Base-by-base conservation (phyloP, 495 filamentous ascomycete genomes). In the Thermochaetoides thermophila region DNA sequence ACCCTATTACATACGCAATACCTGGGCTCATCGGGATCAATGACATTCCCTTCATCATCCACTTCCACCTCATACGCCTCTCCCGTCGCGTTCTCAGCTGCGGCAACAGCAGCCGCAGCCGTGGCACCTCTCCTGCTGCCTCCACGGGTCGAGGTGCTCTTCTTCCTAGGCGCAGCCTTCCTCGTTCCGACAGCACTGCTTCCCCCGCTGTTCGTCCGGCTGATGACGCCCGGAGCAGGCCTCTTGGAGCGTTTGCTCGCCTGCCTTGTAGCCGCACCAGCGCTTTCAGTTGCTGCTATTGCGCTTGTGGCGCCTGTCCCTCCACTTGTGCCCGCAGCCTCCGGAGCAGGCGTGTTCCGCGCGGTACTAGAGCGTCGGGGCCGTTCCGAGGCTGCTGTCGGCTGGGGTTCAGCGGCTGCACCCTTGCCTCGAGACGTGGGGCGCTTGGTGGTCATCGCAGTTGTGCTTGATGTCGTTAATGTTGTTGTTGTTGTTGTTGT, bases 1-100 rank as follows among this genome's bases (percentile, higher is more conserved):
- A 96, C 84, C 35, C 87, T 70, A 37, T 84, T 78, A 55, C 89
- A 97, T 9, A 89, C 52, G 55, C 89, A 97, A 53, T 95, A 97
- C 31, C 75, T 65, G 10, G 82, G 76, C 59, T 95, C 89, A 42
- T 85, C 68, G 4, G 82, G 76, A 55, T 93, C 84, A 45, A 93
- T 84, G 37, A 78, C 63, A 46, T 92, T 85, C 5, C 68, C 73
- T 32, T 71, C 73, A 34, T 75, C 73, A 31, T 71, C 68, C 31
- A 73, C 63, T 34, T 76, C 66, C 5, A 60, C 57, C 37, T 63
- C 64, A n/a, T 55, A 14, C 7, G 11, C 28, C 4, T 40, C 39
- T 17, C 24, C 37, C 4, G 29, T 37, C 11, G 14, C 39, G 10
- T 12, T 23, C 15, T 42, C 42, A 57, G 55, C 38, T 29, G 58